Conservation (phyloP, 2,329 filamentous ascomycete species). For the Tolypocladium tundrense region DNA sequence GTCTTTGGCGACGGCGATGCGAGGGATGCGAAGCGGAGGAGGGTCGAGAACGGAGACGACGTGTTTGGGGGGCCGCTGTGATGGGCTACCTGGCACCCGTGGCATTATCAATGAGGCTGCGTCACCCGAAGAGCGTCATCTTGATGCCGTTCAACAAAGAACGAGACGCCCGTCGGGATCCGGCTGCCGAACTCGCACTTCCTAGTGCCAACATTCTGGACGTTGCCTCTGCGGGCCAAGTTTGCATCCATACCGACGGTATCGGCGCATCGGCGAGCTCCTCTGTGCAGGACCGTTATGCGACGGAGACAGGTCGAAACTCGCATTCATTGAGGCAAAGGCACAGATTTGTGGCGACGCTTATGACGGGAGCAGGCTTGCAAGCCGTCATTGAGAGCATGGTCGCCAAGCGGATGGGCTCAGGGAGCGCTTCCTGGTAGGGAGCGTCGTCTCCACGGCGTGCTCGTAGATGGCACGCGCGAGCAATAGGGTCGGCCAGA, state of each 20-base stretch:
- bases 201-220: not conserved
- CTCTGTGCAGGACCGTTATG: not conserved
- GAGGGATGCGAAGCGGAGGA: slow-evolving; percentile 36
- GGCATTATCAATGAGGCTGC: not conserved
- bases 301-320: not conserved
- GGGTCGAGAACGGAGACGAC: slow-evolving; percentile 31
- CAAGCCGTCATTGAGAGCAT: not conserved
- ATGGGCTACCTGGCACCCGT: not conserved
- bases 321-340: not conserved
- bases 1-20: slow-evolving; percentile 33
- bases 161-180: too few species aligned
- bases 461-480: too few species aligned
- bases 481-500: too few species aligned
- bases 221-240: not conserved
- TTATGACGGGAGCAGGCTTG: not conserved
- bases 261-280: too few species aligned
- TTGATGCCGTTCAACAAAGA: too few species aligned
- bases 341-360: not conserved
- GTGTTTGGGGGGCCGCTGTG: slow-evolving; percentile 35
- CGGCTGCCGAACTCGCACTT: not conserved
- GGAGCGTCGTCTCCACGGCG: not conserved
- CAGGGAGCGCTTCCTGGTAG: not conserved
- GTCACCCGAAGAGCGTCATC: not conserved
- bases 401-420: not conserved
- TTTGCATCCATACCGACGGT: not conserved